phyloP scores from a whole-genome alignment of 2,329 filamentous ascomycete genomes.

The Ophidiomyces ophidiicola region DNA sequence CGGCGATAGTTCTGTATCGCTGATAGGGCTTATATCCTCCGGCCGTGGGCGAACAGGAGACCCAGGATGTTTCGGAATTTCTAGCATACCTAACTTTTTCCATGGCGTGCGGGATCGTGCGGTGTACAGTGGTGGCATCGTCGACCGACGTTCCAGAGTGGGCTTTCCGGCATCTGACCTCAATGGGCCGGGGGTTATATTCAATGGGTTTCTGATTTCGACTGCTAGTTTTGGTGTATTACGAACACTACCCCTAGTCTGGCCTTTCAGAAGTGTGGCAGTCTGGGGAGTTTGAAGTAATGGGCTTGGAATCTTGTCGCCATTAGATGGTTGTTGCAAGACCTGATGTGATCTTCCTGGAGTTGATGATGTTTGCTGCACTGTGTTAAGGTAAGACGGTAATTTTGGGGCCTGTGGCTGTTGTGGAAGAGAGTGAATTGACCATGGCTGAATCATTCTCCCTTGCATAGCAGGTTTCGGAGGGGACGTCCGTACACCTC shows the following conservation, averaged over 20 bases:
- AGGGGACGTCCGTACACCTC: not conserved
- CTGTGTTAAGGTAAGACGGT: not conserved
- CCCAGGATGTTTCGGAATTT: constrained; percentile 24
- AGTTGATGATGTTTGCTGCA: not conserved
- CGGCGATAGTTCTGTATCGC: constrained; percentile 31
- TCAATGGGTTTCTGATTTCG: not conserved
- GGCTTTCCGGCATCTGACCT: not conserved
- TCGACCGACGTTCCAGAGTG: constrained; percentile 21
- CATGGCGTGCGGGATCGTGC: constrained; percentile 34
- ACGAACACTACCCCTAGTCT: not conserved
- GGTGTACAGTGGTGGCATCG: constrained; percentile 28
- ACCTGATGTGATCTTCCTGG: not conserved
- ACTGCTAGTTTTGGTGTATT: not conserved
- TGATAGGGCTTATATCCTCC: constrained; percentile 37
- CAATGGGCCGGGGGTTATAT: not conserved
- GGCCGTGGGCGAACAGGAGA: constrained; percentile 32
- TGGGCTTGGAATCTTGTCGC: not conserved
- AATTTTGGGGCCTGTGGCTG: constrained; percentile 8
- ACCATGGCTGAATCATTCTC: constrained; percentile 9
- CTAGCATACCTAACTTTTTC: constrained; percentile 29
- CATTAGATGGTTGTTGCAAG: not conserved
- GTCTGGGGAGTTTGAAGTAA: not conserved
- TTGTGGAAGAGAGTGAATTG: constrained; percentile 14
- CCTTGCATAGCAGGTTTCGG: constrained; percentile 7
- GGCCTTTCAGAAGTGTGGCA: constrained; percentile 8